These are phyloP conservation scores for Penicillium olsonii DNA, from an alignment of 2,329 filamentous ascomycete genomes.

Conservation along the genomic window DNA sequence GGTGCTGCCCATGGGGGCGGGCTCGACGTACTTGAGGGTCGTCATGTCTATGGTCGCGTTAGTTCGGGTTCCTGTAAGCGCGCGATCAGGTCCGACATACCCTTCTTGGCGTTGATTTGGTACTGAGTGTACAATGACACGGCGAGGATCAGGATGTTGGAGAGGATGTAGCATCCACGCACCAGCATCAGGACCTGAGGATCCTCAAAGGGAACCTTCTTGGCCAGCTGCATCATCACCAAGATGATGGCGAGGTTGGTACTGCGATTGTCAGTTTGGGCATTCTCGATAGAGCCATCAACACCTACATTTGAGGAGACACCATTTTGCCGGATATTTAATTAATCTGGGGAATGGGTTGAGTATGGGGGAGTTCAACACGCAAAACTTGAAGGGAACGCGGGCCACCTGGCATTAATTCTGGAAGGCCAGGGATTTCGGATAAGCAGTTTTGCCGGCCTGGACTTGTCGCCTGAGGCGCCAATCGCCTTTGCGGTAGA, in stretches of 20 bases:
- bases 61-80: not conserved
- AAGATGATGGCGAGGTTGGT: constrained; percentile 94
- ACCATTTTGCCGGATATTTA: constrained; percentile 58
- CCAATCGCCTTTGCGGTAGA: no score
- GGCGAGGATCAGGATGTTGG: constrained; percentile 78
- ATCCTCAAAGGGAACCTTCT: constrained; percentile 93
- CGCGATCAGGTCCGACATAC: constrained; percentile 55
- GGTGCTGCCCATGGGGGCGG: constrained; percentile 84
- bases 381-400: constrained; percentile 10
- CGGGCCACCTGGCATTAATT: constrained; percentile 23
- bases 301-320: constrained; percentile 64
- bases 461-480: not conserved
- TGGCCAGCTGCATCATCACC: constrained; percentile 97
- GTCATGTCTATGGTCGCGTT: constrained; percentile 70
- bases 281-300: not conserved
- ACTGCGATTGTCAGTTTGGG: constrained; percentile 50
- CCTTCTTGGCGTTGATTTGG: constrained; percentile 95
- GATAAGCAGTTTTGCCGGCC: constrained; percentile 9
- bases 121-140: constrained; percentile 84
- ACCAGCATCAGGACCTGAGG: constrained; percentile 68
- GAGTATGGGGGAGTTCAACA: constrained; percentile 13
- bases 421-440: constrained; percentile 13
- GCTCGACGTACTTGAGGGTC: constrained; percentile 98
- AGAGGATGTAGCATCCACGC: constrained; percentile 65
- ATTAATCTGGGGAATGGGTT: constrained; percentile 15